A percentile compares a stretch with the other conserved stretches of the same genome.
Conservation (phyloP, 176 grass and related monocot species). For the Tillandsia fasciculata region DNA sequence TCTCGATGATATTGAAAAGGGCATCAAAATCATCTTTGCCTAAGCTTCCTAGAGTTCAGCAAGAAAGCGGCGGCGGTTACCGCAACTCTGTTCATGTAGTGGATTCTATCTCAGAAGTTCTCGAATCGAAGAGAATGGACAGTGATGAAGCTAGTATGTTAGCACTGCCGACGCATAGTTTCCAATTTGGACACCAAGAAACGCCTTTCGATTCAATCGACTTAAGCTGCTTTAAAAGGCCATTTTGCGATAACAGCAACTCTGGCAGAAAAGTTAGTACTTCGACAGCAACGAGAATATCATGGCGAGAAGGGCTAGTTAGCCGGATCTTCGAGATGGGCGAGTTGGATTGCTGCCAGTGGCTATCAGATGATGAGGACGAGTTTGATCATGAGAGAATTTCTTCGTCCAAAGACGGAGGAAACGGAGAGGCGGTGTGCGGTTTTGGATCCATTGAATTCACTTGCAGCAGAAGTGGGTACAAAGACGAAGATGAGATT, state of each 20-base stretch:
- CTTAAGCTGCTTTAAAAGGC: slow-evolving; percentile 50
- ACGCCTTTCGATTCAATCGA: slow-evolving; percentile 57
- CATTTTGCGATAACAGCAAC: slow-evolving; percentile 20
- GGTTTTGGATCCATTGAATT: slow-evolving; percentile 57
- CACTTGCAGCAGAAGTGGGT: slow-evolving; percentile 4
- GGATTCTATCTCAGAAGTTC: slow-evolving; percentile 38
- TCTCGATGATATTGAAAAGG: slow-evolving; percentile 87
- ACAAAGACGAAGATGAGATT: slow-evolving; percentile 10
- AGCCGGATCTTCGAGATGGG: slow-evolving; percentile 90
- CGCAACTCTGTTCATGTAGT: slow-evolving; percentile 13
- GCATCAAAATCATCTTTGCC: slow-evolving; percentile 53
- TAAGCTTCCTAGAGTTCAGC: slow-evolving; percentile 32
- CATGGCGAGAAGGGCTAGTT: slow-evolving; percentile 81
- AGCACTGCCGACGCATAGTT: slow-evolving; percentile 45
- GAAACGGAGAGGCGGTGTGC: slow-evolving; percentile 13
- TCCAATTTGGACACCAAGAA: slow-evolving; percentile 42
- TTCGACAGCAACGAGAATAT: slow-evolving; percentile 41
- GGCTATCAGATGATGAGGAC: slow-evolving; percentile 79
- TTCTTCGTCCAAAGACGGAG: slow-evolving; percentile 21
- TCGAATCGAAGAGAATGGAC: slow-evolving; percentile 32
- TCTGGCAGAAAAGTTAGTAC: slow-evolving; percentile 20
- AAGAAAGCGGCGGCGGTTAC: slow-evolving; percentile 11
- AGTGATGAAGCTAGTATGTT: slow-evolving; percentile 19
- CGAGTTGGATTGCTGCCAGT: slow-evolving; percentile 56
- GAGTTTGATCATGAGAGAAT: slow-evolving; percentile 6